A percentile compares a stretch with the other conserved stretches of the same genome.
Evolutionary conservation across 148 eudicot genomes (phyloP).

Genomic region (Vaccinium vitisidaea): DNA sequence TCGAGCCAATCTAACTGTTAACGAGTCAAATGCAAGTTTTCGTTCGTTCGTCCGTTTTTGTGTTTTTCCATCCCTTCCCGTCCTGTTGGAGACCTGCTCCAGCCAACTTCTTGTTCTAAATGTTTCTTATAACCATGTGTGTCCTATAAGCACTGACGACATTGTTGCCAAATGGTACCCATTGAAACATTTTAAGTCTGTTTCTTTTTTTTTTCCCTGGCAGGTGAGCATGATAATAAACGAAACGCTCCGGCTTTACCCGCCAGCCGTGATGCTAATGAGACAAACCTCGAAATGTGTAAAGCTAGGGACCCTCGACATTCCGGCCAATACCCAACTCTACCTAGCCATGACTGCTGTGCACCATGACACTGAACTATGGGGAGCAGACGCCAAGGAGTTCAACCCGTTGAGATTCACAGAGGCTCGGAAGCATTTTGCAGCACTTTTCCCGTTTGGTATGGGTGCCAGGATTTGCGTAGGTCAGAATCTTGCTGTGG

Average conservation of each 20-base stretch:
- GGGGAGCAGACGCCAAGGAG: slow-evolving; percentile 73
- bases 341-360: slow-evolving; percentile 62
- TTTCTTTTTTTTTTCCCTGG: not conserved
- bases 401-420: slow-evolving; percentile 70
- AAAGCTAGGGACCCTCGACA: slow-evolving; percentile 36
- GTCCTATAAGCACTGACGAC: not conserved
- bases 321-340: slow-evolving; percentile 62
- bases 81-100: not conserved
- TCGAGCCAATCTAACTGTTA: too few relatives aligned
- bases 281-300: slow-evolving; percentile 42
- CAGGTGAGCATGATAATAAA: slow-evolving; percentile 64
- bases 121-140: not conserved
- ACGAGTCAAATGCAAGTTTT: too few relatives aligned
- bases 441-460: slow-evolving; percentile 61
- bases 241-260: slow-evolving; percentile 72
- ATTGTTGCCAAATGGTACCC: not conserved
- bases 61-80: not conserved
- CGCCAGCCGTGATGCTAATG: slow-evolving; percentile 58
- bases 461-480: slow-evolving; percentile 70
- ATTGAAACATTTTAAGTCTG: not conserved
- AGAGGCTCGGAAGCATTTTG: slow-evolving; percentile 49
- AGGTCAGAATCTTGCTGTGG: slow-evolving; percentile 67
- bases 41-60: too few relatives aligned
- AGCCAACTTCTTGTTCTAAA: too few relatives aligned
- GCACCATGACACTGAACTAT: slow-evolving; percentile 58